Conservation (phyloP, 1,139 yeast species). For the Candida tetrigidarum region DNA sequence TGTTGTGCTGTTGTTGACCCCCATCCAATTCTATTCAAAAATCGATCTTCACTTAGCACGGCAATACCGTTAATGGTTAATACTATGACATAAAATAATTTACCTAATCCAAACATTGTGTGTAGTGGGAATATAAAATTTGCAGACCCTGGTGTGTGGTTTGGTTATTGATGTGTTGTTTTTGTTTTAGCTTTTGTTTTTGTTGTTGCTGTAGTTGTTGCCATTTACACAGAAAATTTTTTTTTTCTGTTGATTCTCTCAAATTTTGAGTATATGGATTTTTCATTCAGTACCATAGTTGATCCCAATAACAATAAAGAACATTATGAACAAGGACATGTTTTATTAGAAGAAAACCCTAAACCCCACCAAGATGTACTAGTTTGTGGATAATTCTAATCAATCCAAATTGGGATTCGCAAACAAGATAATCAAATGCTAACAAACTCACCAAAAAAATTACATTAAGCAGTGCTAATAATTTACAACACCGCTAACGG, state of each 20-base stretch:
- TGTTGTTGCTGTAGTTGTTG: background rate
- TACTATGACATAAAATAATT: slow-evolving; percentile 44
- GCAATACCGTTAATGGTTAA: slow-evolving; percentile 50
- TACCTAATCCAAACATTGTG: slow-evolving; percentile 50
- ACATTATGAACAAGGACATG: too few species aligned
- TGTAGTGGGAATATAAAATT: background rate
- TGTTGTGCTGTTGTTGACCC: slow-evolving; percentile 26
- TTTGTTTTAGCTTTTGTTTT: background rate
- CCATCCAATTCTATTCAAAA: slow-evolving; percentile 53
- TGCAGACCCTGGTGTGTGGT: background rate
- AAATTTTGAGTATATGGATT: too few species aligned
- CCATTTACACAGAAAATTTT: background rate
- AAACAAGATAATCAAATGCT: too few species aligned
- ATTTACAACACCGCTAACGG: too few species aligned
- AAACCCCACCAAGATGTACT: too few species aligned
- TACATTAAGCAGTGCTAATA: too few species aligned
- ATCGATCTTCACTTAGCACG: slow-evolving; percentile 51
- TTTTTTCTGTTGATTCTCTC: background rate
- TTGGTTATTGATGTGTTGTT: background rate
- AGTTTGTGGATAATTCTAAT: too few species aligned
- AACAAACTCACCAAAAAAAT: too few species aligned
- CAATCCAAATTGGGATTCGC: too few species aligned
- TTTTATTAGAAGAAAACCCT: too few species aligned
- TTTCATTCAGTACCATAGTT: too few species aligned
- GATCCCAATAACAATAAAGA: too few species aligned